Evolutionary conservation across 352 stramenopile species (phyloP).

Genomic region (Pythium monospermum): DNA sequence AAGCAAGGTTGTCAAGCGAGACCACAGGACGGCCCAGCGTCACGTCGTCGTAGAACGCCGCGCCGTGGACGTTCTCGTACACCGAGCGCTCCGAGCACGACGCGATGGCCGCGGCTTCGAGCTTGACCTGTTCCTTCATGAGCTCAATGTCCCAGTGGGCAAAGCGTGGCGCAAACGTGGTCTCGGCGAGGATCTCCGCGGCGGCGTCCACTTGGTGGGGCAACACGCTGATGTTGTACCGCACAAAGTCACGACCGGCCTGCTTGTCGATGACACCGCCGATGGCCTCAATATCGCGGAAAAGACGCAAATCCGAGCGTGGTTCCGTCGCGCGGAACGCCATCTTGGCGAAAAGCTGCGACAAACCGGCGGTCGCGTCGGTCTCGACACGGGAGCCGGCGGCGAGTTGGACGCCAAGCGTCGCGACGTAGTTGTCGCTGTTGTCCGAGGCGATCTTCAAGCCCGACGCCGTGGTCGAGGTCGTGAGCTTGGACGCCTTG

Average conservation of each 20-base stretch:
- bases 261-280: conserved; percentile 56
- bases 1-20: conserved; percentile 48
- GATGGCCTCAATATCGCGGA: conserved; percentile 78
- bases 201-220: conserved; percentile 60
- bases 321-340: conserved; percentile 69
- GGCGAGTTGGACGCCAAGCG: conserved; percentile 59
- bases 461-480: conserved; percentile 41
- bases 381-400: conserved; percentile 59
- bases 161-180: conserved; percentile 69
- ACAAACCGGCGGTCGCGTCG: conserved; percentile 64
- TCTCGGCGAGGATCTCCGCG: conserved; percentile 75
- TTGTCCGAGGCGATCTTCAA: conserved; percentile 61
- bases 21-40: conserved; percentile 54
- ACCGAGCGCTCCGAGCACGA: conserved; percentile 40
- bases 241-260: conserved; percentile 69
- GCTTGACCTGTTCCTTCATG: conserved; percentile 61
- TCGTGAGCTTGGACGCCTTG: conserved; percentile 30
- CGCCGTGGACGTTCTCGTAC: conserved; percentile 57
- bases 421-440: conserved; percentile 39
- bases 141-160: conserved; percentile 71
- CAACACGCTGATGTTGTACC: conserved; percentile 73
- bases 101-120: conserved; percentile 43
- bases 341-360: conserved; percentile 81
- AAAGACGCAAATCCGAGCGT: conserved; percentile 78
- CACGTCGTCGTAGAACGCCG: conserved; percentile 78